These are phyloP conservation scores for Fusarium napiforme DNA, from an alignment of 2,329 filamentous ascomycete species.

Conservation along the genomic window DNA sequence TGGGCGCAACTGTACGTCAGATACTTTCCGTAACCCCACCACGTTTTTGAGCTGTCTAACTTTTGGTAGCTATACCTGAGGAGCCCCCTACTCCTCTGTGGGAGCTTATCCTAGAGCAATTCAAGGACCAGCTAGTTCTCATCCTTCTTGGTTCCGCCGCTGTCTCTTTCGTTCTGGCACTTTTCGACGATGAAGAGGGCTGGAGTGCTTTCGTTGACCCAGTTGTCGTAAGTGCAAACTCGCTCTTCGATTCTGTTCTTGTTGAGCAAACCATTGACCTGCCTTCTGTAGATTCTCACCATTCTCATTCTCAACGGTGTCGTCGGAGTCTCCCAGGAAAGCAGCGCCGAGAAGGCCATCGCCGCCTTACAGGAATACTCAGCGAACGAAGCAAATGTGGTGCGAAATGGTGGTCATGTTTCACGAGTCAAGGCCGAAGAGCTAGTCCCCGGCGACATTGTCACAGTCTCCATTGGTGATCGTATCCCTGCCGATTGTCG, in stretches of 20 bases:
- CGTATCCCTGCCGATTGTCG: conserved; percentile 96
- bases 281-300: conserved; percentile 79
- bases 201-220: conserved; percentile 99
- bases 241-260: conserved; percentile 1
- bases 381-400: conserved; percentile 94
- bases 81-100: conserved; percentile 96
- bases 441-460: conserved; percentile 91
- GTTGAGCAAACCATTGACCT: conserved; percentile 13
- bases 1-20: conserved; percentile 71
- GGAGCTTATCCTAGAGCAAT: conserved; percentile 97
- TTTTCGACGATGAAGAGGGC: conserved; percentile 92
- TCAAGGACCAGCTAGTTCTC: conserved; percentile 97
- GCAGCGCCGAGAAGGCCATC: conserved; percentile 97
- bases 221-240: conserved; percentile 76
- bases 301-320: conserved; percentile 97
- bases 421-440: conserved; percentile 94
- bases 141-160: conserved; percentile 93
- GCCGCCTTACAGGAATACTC: conserved; percentile 98
- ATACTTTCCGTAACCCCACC: conserved; percentile 19
- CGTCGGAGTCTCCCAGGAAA: conserved; percentile 98
- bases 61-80: conserved; percentile 70
- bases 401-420: conserved; percentile 81
- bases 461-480: conserved; percentile 89
- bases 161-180: conserved; percentile 90
- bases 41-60: conserved; percentile 17